Percentiles rank a stretch among this genome's conserved stretches.
Conservation (phyloP, 257 asterid genomes). For the Dorcoceras hygrometricum region DNA sequence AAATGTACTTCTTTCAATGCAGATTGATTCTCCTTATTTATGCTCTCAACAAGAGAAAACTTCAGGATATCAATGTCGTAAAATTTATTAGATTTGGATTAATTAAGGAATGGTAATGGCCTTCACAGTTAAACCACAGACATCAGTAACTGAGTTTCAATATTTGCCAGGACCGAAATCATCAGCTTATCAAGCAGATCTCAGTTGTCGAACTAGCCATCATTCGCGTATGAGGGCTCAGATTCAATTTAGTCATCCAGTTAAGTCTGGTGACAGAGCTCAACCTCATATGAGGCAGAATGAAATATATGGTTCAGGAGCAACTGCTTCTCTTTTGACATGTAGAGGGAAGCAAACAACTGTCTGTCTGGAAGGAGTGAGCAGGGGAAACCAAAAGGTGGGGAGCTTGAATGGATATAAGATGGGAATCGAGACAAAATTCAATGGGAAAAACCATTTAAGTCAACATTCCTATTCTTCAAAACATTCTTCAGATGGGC, state of each 20-base stretch:
- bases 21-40: neutral
- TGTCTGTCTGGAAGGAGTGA: conserved; percentile 38
- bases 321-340: neutral
- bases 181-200: neutral
- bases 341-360: conserved; percentile 39
- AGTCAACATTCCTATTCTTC: conserved; percentile 35
- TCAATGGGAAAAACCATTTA: conserved; percentile 25
- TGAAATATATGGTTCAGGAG: conserved; percentile 26
- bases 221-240: neutral
- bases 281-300: conserved; percentile 10
- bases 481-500: conserved; percentile 35
- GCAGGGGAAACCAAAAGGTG: conserved; percentile 29
- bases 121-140: neutral
- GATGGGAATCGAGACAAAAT: conserved; percentile 27
- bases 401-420: conserved; percentile 27
- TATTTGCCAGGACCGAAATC: neutral
- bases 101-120: neutral
- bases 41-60: neutral
- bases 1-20: neutral
- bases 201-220: neutral
- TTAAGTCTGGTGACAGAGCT: neutral
- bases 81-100: neutral
- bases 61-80: neutral
- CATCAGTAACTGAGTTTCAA: neutral
- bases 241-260: neutral